Conservation (phyloP, 2,329 filamentous ascomycete species). For the Pseudogymnoascus sp. region DNA sequence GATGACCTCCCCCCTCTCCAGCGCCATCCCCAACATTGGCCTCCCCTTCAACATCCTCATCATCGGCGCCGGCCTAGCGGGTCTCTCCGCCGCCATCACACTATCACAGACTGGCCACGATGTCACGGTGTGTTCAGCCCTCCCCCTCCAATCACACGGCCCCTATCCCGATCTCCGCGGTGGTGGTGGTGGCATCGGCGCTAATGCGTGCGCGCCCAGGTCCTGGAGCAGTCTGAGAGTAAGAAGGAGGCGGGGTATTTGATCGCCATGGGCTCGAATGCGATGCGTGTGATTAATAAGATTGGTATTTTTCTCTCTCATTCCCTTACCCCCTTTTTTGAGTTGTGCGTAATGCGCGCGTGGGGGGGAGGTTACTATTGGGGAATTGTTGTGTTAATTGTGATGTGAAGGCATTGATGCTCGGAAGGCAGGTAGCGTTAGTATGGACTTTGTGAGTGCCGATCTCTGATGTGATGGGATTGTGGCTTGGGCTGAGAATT, state of each 20-base stretch:
- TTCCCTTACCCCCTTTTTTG: neutral
- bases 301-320: neutral
- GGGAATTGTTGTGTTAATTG: neutral
- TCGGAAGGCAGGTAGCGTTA: neutral
- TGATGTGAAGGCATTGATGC: neutral
- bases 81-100: slow-evolving; percentile 29
- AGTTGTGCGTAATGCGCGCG: neutral
- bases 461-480: neutral
- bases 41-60: slow-evolving; percentile 16
- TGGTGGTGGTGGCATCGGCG: neutral
- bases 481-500: neutral
- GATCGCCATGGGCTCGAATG: slow-evolving; percentile 4
- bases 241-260: slow-evolving; percentile 2
- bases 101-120: slow-evolving; percentile 20
- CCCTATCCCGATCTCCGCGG: neutral
- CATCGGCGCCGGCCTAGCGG: slow-evolving; percentile 34
- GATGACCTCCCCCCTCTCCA: neutral
- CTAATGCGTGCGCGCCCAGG: neutral
- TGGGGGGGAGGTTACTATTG: neutral
- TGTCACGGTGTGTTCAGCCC: slow-evolving; percentile 25
- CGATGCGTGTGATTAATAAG: neutral
- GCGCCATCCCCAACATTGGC: neutral
- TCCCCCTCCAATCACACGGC: neutral
- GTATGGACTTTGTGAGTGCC: neutral
- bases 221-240: neutral